phyloP scores from a whole-genome alignment of 495 filamentous ascomycete genomes.

The Pseudoneurospora amorphoporcata region DNA sequence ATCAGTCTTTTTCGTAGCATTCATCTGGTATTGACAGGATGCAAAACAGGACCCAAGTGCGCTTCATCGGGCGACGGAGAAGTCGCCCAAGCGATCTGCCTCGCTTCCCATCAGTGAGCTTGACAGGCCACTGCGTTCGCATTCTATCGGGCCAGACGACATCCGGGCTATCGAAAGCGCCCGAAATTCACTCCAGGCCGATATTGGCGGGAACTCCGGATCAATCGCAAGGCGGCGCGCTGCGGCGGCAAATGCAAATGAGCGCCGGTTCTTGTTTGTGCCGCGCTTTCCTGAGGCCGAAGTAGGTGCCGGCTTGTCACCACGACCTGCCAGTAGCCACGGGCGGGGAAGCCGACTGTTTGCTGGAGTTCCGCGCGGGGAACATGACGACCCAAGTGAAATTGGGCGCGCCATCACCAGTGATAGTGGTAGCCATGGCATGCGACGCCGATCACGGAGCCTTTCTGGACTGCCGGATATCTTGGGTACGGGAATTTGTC shows the following conservation, averaged over 20 bases:
- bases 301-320: slow-evolving; percentile 39
- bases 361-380: slow-evolving; percentile 1
- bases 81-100: slow-evolving; percentile 35
- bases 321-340: slow-evolving; percentile 43
- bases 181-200: slow-evolving; percentile 37
- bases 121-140: slow-evolving; percentile 41
- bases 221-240: slow-evolving; percentile 12
- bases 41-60: slow-evolving; percentile 33
- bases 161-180: slow-evolving; percentile 35
- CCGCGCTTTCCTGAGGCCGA: slow-evolving; percentile 21
- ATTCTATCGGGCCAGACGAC: slow-evolving; percentile 41
- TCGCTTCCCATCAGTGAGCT: slow-evolving; percentile 45
- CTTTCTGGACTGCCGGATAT: slow-evolving; percentile 39
- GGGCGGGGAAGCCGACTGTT: slow-evolving; percentile 28
- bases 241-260: slow-evolving; percentile 28
- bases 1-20: neutral
- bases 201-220: slow-evolving; percentile 7
- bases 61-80: slow-evolving; percentile 19
- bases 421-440: slow-evolving; percentile 22
- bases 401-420: slow-evolving; percentile 46
- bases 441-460: slow-evolving; percentile 42
- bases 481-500: slow-evolving; percentile 4
- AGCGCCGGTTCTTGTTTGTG: slow-evolving; percentile 23
- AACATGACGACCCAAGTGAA: slow-evolving; percentile 29
- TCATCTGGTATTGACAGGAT: slow-evolving; percentile 8